These are phyloP conservation scores for Paspalum vaginatum DNA, from an alignment of 176 grass and related monocot species.

Conservation along the genomic window DNA sequence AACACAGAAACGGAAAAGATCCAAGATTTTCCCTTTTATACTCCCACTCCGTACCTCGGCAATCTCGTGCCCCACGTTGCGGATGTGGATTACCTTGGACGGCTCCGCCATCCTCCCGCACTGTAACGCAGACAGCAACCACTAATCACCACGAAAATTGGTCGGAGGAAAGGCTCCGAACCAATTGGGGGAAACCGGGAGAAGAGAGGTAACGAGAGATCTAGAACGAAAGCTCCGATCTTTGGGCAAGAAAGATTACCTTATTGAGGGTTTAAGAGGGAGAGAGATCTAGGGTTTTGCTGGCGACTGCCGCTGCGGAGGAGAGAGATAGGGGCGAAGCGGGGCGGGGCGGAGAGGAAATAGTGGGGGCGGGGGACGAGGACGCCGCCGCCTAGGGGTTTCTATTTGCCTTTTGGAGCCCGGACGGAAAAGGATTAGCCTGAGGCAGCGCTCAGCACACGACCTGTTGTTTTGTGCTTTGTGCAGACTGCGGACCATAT, in stretches of 20 bases:
- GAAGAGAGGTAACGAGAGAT: conserved; percentile 38
- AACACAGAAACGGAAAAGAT: not conserved
- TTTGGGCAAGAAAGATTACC: conserved; percentile 19
- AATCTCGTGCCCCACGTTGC: conserved; percentile 96
- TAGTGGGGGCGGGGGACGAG: not conserved
- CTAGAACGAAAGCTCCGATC: not conserved
- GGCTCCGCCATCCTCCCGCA: conserved; percentile 76
- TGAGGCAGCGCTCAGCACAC: not conserved
- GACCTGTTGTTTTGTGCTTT: not conserved
- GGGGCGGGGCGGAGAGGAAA: too few species aligned
- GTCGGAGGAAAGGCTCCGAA: not conserved
- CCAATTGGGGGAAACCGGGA: not conserved
- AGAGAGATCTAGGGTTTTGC: conserved; percentile 47
- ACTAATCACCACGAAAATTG: conserved; percentile 18
- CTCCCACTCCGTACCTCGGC: conserved; percentile 58
- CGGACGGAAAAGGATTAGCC: not conserved
- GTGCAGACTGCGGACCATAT: too few species aligned
- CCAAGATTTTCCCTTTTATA: conserved; percentile 2
- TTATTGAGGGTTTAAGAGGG: conserved; percentile 29
- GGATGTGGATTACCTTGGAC: conserved; percentile 97
- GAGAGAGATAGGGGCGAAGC: not conserved
- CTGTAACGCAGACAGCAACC: conserved; percentile 1
- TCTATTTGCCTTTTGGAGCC: conserved; percentile 3
- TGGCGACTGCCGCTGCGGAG: not conserved
- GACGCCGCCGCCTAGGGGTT: not conserved